Percentiles rank a stretch among this genome's conserved stretches.
These are phyloP conservation scores for Cocos nucifera DNA, from an alignment of 176 grass and related monocot species.

Conservation along the genomic window DNA sequence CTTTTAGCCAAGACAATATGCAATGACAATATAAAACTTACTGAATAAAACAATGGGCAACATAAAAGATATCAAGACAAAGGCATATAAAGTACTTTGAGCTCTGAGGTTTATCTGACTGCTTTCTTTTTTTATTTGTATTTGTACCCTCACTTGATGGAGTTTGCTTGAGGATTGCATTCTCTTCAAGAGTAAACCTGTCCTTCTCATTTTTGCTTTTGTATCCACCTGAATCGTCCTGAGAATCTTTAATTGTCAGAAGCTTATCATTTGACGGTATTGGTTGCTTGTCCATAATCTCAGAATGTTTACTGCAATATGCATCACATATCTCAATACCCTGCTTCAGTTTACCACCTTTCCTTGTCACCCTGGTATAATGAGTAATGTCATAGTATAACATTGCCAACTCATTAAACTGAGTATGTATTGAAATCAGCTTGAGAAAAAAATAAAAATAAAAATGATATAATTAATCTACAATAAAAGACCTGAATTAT, in stretches of 20 bases:
- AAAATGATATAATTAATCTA: no score
- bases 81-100: conserved; percentile 44
- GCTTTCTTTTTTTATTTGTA: conserved; percentile 50
- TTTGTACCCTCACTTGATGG: conserved; percentile 10
- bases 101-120: conserved; percentile 33
- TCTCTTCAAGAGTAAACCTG: conserved; percentile 27
- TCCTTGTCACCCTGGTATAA: conserved; percentile 49
- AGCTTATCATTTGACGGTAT: conserved; percentile 21
- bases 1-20: no score
- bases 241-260: conserved; percentile 36
- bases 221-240: conserved; percentile 6
- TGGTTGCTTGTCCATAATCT: conserved; percentile 31
- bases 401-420: background rate
- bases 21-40: no score
- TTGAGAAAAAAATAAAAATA: no score
- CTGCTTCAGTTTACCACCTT: conserved; percentile 29
- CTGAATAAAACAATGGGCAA: no score
- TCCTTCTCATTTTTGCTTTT: conserved; percentile 28
- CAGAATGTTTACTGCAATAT: conserved; percentile 30
- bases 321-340: conserved; percentile 20
- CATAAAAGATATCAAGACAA: conserved; percentile 2
- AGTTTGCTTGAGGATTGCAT: conserved; percentile 15
- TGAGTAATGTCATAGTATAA: conserved; percentile 1
- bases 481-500: no score
- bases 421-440: no score